Evolutionary conservation across 1,284 basidiomycete species (phyloP), one percentile per base, ranked within the genome.

Genomic region (Afroboletus lepidellus): DNA sequence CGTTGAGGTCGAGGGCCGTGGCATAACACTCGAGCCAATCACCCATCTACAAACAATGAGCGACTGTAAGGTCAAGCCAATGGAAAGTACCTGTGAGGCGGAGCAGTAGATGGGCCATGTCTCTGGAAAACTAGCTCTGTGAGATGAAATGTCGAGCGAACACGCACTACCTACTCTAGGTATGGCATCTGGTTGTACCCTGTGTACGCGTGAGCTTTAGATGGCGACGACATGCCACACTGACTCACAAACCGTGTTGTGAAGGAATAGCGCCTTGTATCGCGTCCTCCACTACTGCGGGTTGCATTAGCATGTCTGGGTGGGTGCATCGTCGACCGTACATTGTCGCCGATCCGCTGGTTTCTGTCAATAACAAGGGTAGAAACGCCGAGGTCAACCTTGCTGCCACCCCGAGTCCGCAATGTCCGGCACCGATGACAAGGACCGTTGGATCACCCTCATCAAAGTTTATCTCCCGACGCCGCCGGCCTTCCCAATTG

Each of bases 11-110:
- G 59, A 83, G 69, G 8, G 72, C 63, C 11, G 73, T 69, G 1
- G 77, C 79, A 53, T 83, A 84, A 34, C 65, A 69, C 59, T 84
- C 83, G 15, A 85, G 71, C 78, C 80, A 85, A 56, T 81, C 77
- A 4, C 76, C 82, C 24, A 85, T 66, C 75, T 73, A 13, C n/a
- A 16, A 8, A 44, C 4, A 25, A 42, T 62, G 25, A 46, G 55
- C 45, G 20, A 21, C 18, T 18, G 27, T 9, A 27, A 8, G 21
- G 0, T 12, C 5, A 23, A 16, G 11, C 20, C 5, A 13, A 41
- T 15, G 23, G 6, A 41, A 51, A 32, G 12, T 61, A 74, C 59
- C 61, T 73, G 60, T 53, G 61, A 50, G 48, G 65, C 67, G 9
- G 73, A 67, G 18, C 64, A 66, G 50, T 67, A 70, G 4, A 64